phyloP scores from a whole-genome alignment of 1,284 basidiomycete genomes.

The Naganishia sp. region DNA sequence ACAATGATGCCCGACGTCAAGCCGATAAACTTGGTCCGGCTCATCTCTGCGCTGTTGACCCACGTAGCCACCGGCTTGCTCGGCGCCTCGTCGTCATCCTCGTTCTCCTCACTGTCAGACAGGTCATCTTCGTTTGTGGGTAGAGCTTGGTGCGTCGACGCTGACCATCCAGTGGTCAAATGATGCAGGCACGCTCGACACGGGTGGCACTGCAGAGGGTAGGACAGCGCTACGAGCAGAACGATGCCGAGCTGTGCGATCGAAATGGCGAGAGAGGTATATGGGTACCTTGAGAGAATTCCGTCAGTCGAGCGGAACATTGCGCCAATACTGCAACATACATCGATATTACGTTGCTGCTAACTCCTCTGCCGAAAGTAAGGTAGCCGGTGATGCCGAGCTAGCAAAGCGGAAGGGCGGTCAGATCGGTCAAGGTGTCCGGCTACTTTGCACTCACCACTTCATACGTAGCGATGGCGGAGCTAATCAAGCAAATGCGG shows the following conservation, averaged over 20 bases:
- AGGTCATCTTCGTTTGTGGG: conserved; percentile 45
- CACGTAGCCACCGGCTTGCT: conserved; percentile 54
- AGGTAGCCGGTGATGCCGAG: conserved; percentile 79
- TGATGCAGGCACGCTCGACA: conserved; percentile 92
- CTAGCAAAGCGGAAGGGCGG: conserved; percentile 35
- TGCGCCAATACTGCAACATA: conserved; percentile 29
- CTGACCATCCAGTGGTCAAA: conserved; percentile 56
- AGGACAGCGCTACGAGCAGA: conserved; percentile 83
- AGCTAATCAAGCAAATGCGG: conserved; percentile 35
- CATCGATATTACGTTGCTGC: conserved; percentile 90
- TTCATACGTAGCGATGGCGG: conserved; percentile 75
- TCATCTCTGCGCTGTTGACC: conserved; percentile 66
- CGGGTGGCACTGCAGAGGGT: conserved; percentile 90
- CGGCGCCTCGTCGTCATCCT: conserved; percentile 56
- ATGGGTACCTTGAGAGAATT: conserved; percentile 70
- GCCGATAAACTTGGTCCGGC: conserved; percentile 67
- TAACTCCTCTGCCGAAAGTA: conserved; percentile 89
- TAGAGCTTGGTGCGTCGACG: conserved; percentile 36
- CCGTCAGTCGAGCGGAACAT: conserved; percentile 6
- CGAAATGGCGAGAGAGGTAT: conserved; percentile 89
- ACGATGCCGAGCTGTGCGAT: conserved; percentile 92
- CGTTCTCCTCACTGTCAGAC: conserved; percentile 45
- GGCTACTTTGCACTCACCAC: conserved; percentile 38
- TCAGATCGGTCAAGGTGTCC: not conserved
- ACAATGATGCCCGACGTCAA: conserved; percentile 73